Evolutionary conservation across 495 filamentous ascomycete genomes (phyloP).

Genomic region (Xylaria castorea): DNA sequence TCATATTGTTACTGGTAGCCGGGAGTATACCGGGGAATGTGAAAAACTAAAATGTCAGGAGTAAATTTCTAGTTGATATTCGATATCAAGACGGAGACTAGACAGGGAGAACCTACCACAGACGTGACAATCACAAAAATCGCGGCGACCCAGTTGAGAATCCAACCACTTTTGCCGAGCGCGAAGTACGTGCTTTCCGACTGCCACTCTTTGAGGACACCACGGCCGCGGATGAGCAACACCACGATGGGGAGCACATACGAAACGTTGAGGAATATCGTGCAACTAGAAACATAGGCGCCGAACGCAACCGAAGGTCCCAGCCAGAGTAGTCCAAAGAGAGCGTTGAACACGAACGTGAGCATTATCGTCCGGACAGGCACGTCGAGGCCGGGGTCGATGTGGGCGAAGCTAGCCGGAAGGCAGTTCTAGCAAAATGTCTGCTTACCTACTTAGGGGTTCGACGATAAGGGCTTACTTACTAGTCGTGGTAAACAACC

Average conservation of each 20-base stretch:
- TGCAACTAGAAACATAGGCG: conserved; percentile 43
- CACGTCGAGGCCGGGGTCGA: conserved; percentile 37
- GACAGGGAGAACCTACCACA: conserved; percentile 32
- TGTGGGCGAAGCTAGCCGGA: conserved; percentile 39
- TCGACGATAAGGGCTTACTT: conserved; percentile 10
- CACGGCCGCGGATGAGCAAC: conserved; percentile 41
- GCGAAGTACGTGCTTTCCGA: conserved; percentile 33
- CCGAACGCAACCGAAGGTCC: conserved; percentile 45
- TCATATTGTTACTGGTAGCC: conserved; percentile 40
- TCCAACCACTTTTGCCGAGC: conserved; percentile 35
- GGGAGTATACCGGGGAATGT: conserved; percentile 43
- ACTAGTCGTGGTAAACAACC: conserved; percentile 51
- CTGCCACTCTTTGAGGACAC: conserved; percentile 31
- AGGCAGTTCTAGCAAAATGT: not conserved
- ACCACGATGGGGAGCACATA: conserved; percentile 42
- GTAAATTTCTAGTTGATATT: not conserved
- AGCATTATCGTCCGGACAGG: conserved; percentile 43
- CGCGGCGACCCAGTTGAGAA: conserved; percentile 36
- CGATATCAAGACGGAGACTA: not conserved
- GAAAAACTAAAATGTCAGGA: conserved; percentile 41
- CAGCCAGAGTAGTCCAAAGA: conserved; percentile 45
- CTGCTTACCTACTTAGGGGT: not conserved
- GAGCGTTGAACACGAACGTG: conserved; percentile 43
- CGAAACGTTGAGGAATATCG: conserved; percentile 46
- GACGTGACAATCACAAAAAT: conserved; percentile 44